Evolutionary conservation across 2,329 filamentous ascomycete genomes (phyloP).

Genomic region (Massarina eburnea): DNA sequence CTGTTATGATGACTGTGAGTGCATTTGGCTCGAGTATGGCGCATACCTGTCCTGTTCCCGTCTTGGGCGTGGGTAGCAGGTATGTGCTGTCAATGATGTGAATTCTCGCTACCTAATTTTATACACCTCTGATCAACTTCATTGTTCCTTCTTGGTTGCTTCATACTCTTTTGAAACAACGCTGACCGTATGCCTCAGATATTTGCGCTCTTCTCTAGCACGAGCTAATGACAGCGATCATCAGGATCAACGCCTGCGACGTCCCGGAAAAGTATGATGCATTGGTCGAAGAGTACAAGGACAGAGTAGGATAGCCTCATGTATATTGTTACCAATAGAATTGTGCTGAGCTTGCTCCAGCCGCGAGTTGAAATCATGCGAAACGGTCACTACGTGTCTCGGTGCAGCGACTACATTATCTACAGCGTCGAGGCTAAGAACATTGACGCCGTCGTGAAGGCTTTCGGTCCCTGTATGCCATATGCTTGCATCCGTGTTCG

Average conservation of each 20-base stretch:
- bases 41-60: conserved; percentile 64
- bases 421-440: conserved; percentile 96
- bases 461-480: conserved; percentile 86
- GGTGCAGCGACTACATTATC: conserved; percentile 96
- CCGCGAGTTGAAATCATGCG: conserved; percentile 78
- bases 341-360: conserved; percentile 60
- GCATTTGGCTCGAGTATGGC: conserved; percentile 99
- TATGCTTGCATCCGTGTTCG: conserved; percentile 7
- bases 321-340: conserved; percentile 40
- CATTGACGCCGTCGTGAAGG: conserved; percentile 82
- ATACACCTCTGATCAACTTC: conserved; percentile 73
- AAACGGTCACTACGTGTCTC: conserved; percentile 94
- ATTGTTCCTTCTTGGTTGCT: conserved; percentile 20
- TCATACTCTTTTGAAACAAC: conserved; percentile 17
- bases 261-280: conserved; percentile 83
- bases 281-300: conserved; percentile 77
- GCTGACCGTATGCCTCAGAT: conserved; percentile 39
- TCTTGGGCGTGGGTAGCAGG: conserved; percentile 68
- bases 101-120: conserved; percentile 96
- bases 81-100: conserved; percentile 90
- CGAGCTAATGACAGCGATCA: conserved; percentile 26
- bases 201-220: conserved; percentile 10
- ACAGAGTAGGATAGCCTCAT: conserved; percentile 70
- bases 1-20: conserved; percentile 97
- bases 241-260: conserved; percentile 93